Conservation (phyloP, 306 rosid genomes). For the Geum urbanum region DNA sequence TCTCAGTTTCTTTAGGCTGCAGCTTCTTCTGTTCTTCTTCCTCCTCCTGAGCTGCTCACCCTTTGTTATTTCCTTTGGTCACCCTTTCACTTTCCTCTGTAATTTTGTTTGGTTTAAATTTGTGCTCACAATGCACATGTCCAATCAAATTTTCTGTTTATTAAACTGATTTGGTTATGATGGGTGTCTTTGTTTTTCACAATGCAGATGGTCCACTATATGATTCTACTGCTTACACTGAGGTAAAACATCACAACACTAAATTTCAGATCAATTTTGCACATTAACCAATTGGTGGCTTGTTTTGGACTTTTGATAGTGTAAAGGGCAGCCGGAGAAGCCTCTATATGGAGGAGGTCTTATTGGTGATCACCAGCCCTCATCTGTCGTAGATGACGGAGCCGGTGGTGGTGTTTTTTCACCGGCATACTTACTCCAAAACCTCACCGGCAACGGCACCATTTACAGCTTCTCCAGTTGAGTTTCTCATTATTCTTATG, state of each 20-base stretch:
- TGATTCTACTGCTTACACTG: slow-evolving; percentile 73
- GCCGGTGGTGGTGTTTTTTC: slow-evolving; percentile 13
- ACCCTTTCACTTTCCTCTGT: slow-evolving; percentile 1
- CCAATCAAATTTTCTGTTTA: background rate
- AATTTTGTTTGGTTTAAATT: background rate
- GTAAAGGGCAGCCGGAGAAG: slow-evolving; percentile 53
- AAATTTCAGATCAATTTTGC: background rate
- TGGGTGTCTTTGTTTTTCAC: background rate
- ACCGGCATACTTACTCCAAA: slow-evolving; percentile 43
- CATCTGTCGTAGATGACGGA: background rate
- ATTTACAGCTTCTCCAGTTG: slow-evolving; percentile 69
- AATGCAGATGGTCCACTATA: slow-evolving; percentile 82
- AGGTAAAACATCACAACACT: slow-evolving; percentile 35
- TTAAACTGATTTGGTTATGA: too few species aligned
- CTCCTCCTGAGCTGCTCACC: slow-evolving; percentile 15
- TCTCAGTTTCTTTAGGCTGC: slow-evolving; percentile 4
- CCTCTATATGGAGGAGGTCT: slow-evolving; percentile 75
- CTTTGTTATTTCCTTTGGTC: slow-evolving; percentile 38
- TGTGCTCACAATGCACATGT: background rate
- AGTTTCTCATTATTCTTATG: slow-evolving; percentile 14
- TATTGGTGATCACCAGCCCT: slow-evolving; percentile 22
- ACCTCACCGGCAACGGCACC: slow-evolving; percentile 47
- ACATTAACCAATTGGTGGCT: background rate
- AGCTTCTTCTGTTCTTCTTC: slow-evolving; percentile 29
- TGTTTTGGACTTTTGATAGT: slow-evolving; percentile 35